Conservation (phyloP, 768 basidiomycete genomes). For the Royoungia palumana region DNA sequence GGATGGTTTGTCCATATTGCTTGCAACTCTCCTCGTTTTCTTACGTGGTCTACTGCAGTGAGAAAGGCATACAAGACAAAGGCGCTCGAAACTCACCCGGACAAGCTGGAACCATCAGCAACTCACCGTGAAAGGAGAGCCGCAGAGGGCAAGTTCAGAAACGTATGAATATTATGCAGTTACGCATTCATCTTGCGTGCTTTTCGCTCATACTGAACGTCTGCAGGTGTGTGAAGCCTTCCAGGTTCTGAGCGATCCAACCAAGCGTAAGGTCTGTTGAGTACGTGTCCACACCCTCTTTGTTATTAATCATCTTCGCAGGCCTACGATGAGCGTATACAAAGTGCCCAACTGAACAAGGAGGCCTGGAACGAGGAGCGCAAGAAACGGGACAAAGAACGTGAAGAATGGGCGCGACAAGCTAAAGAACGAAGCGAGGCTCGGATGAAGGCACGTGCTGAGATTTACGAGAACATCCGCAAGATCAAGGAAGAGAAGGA, state of each 20-base stretch:
- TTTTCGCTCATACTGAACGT: slow-evolving; percentile 18
- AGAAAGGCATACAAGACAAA: slow-evolving; percentile 65
- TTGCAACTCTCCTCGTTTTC: neutral
- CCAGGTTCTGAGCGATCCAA: slow-evolving; percentile 51
- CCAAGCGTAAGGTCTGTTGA: slow-evolving; percentile 50
- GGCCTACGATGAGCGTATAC: slow-evolving; percentile 48
- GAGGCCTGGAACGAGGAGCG: slow-evolving; percentile 36
- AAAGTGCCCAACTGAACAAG: slow-evolving; percentile 24
- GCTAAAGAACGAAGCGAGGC: slow-evolving; percentile 47
- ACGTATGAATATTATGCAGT: slow-evolving; percentile 40
- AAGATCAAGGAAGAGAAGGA: slow-evolving; percentile 41
- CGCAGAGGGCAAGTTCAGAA: slow-evolving; percentile 58
- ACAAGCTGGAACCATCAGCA: slow-evolving; percentile 58
- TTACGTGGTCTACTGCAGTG: slow-evolving; percentile 32
- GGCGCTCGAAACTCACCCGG: slow-evolving; percentile 70
- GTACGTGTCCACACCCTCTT: neutral
- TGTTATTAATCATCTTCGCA: slow-evolving; percentile 12
- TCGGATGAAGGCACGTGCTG: slow-evolving; percentile 43
- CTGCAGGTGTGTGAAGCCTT: slow-evolving; percentile 62
- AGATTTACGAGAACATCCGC: slow-evolving; percentile 36
- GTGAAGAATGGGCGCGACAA: slow-evolving; percentile 52
- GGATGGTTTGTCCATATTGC: slow-evolving; percentile 40
- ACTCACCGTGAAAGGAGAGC: slow-evolving; percentile 48
- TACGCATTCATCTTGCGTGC: slow-evolving; percentile 15
- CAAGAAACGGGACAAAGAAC: slow-evolving; percentile 42